Conservation (phyloP, 1,284 basidiomycete species). For the Grifola frondosa region DNA sequence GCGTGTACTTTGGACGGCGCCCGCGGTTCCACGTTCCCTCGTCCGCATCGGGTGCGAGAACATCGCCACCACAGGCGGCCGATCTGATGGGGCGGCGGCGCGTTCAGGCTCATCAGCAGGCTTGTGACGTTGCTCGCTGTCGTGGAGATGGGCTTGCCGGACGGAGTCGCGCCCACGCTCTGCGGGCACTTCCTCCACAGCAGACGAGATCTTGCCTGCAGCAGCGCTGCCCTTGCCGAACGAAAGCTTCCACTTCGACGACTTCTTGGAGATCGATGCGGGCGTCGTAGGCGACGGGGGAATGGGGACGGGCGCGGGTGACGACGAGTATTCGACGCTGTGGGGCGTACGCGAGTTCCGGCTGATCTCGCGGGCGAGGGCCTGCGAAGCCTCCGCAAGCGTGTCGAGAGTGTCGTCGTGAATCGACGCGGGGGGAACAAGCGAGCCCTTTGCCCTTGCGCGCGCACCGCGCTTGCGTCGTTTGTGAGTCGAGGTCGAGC, state of each 20-base stretch:
- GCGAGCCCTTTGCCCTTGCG: slow-evolving; percentile 60
- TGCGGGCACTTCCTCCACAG: slow-evolving; percentile 42
- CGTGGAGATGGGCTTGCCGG: slow-evolving; percentile 43
- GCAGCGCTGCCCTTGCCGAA: slow-evolving; percentile 59
- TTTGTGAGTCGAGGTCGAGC: slow-evolving; percentile 66
- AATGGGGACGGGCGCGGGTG: slow-evolving; percentile 13
- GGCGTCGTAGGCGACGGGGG: slow-evolving; percentile 22
- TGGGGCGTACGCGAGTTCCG: slow-evolving; percentile 39
- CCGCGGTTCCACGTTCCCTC: slow-evolving; percentile 28
- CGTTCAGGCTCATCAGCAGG: slow-evolving; percentile 66
- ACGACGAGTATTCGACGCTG: slow-evolving; percentile 10
- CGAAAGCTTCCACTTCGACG: slow-evolving; percentile 76
- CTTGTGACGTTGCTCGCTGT: slow-evolving; percentile 70
- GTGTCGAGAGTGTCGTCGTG: slow-evolving; percentile 62
- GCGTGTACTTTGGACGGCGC: slow-evolving; percentile 25
- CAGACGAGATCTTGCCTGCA: slow-evolving; percentile 32
- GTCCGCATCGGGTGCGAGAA: slow-evolving; percentile 15
- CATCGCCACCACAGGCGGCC: slow-evolving; percentile 24
- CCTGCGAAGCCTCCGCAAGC: slow-evolving; percentile 78
- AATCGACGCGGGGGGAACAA: slow-evolving; percentile 22
- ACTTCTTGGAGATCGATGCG: slow-evolving; percentile 65
- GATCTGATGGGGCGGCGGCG: slow-evolving; percentile 31
- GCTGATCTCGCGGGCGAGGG: slow-evolving; percentile 81
- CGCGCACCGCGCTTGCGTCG: slow-evolving; percentile 78
- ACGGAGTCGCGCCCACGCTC: slow-evolving; percentile 6